Evolutionary conservation across 805 yeast species (phyloP), one percentile per base, ranked within the genome.

Genomic region (Yamadazyma akitaensis): DNA sequence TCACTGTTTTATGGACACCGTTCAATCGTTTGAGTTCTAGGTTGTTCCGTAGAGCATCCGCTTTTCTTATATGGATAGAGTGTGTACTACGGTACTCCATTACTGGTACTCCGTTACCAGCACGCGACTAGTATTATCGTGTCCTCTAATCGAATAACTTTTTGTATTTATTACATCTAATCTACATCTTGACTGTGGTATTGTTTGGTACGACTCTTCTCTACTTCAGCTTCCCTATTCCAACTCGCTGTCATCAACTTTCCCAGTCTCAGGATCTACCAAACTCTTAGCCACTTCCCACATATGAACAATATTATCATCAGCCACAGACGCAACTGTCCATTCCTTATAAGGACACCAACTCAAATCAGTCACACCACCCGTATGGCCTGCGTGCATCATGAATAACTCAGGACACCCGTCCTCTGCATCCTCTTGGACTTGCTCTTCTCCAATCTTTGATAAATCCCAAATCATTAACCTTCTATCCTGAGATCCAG

Each of bases 321-420:
- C 82, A 0, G 83, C 79, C 39, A 77, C 78, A 32, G 87, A 76
- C 0, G 86, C 88, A 46, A 85, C 57, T 33, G 87, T 76, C 91
- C 92, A 87, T n/a, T 87, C 87, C 48, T 81, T 74, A 54, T 73
- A 80, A 6, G 83, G 81, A 58, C 82, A 84, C 74, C 88, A 82
- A 30, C 82, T 76, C 53, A 87, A 72, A 61, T 87, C 96, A 37
- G 83, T 81, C 14, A 87, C 83, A 5, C 84, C 74, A 14, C 88
- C 84, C 16, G 90, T 83, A 60, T 89, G 96, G 17, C 96, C 96
- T 33, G 95, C 96, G 61, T 89, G 96, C 84, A 89, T 85, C 90
- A 88, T 85, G 56, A 88, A 71, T 31, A 89, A 66, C 62, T 89
- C 97, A 4, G 96, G 92, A 24, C 85, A 85, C 34, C 96, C 97